Evolutionary conservation across 129 eudicot genomes (phyloP), one percentile per base, ranked within the genome.

Genomic region (Artemisia annua): DNA sequence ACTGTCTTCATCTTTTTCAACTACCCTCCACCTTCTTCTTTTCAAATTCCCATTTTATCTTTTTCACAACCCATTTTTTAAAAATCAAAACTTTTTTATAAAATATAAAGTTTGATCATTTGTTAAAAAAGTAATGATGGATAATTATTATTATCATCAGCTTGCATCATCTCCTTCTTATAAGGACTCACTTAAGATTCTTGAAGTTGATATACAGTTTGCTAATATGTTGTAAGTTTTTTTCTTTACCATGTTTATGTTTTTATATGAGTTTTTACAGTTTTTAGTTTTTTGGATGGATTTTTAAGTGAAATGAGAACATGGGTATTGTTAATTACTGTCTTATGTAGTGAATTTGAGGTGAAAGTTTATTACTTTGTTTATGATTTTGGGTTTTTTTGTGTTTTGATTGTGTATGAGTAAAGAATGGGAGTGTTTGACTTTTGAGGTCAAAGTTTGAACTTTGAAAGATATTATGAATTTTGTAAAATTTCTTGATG

Each of bases 141-240:
- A 80, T 74, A 70, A 70, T 16, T 70, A 78, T 63, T 70, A 78
- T 51, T 80, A 80, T 80, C 75, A 80, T 51, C 84, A 80, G 80
- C 84, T 80, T 74, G 80, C 84, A 22, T 59, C 80, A 3, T 68
- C 15, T 63, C 80, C 84, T 43, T 74, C 84, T 19, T 75, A 80
- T 22, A 75, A 63, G 73, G 96, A 90, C 61, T 85, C 90, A 20
- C 80, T 87, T 11, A 80, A 80, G 30, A 79, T 81, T 75, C 82
- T 90, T 60, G 93, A 90, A 68, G 83, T 88, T 78, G 96, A 90
- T 81, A 82, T 90, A 35, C 96, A 87, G 65, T 88, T 87, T 85
- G 96, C 96, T 77, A 90, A 90, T 82, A 83, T 86, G 87, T 69
- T 86, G 90, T 86, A 73, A 73, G 84, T 81, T 56, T 3, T 69